phyloP scores from a whole-genome alignment of 345 rosid species.

The Dovyalis caffra region DNA sequence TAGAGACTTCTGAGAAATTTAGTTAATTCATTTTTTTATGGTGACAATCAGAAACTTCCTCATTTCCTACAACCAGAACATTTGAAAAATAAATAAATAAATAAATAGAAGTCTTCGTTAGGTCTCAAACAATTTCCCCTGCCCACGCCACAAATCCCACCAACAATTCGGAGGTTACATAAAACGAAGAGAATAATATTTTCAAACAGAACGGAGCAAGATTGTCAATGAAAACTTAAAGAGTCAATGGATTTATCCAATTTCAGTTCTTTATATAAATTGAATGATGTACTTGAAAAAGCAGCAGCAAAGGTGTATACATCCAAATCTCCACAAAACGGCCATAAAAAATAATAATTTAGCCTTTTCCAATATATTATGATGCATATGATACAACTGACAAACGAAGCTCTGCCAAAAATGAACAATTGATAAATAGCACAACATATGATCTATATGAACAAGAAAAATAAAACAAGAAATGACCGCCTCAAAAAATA shows the following conservation, averaged over 20 bases:
- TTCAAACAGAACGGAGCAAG: background rate
- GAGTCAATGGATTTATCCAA: background rate
- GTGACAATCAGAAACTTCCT: too few species aligned
- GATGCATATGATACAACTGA: background rate
- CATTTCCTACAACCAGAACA: too few species aligned
- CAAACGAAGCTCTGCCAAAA: constrained; percentile 13
- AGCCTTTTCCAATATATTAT: background rate
- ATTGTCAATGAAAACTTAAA: background rate
- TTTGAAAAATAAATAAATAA: too few species aligned
- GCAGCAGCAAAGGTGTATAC: background rate
- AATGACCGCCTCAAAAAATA: background rate
- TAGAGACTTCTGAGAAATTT: too few species aligned
- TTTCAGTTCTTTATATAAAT: background rate
- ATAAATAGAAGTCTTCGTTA: too few species aligned
- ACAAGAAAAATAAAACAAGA: background rate
- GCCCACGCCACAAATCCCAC: too few species aligned
- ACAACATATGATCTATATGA: constrained; percentile 4
- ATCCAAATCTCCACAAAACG: background rate
- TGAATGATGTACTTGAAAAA: background rate
- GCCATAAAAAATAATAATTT: background rate
- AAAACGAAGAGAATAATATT: background rate
- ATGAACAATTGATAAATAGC: background rate
- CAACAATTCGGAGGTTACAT: too few species aligned
- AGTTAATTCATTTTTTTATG: too few species aligned
- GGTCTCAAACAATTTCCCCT: too few species aligned